These are phyloP conservation scores for Lachnum nothofagi DNA, from an alignment of 2,329 filamentous ascomycete genomes.

Conservation along the genomic window DNA sequence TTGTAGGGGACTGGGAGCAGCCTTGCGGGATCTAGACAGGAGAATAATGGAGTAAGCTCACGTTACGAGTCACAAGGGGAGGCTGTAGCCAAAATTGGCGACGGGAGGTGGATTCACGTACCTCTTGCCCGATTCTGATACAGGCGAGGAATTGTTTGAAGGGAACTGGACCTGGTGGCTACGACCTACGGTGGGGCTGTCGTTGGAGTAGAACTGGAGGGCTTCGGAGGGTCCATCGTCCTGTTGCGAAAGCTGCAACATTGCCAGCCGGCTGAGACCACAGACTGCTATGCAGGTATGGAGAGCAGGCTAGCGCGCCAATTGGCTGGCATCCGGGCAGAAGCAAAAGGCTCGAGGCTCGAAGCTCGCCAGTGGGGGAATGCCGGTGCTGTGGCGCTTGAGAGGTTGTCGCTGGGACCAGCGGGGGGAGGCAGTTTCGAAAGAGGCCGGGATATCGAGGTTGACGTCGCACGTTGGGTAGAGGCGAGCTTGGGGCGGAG, in stretches of 20 bases:
- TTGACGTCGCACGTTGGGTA: constrained; percentile 30
- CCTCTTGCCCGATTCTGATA: constrained; percentile 26
- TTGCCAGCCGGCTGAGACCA: constrained; percentile 27
- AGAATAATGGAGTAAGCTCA: constrained; percentile 17
- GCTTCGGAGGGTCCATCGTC: constrained; percentile 26
- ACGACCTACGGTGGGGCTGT: constrained; percentile 29
- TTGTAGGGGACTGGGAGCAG: constrained; percentile 33
- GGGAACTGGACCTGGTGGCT: constrained; percentile 20
- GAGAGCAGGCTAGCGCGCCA: constrained; percentile 10
- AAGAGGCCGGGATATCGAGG: constrained; percentile 25
- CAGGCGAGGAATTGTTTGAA: constrained; percentile 24
- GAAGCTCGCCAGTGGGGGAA: constrained; percentile 13
- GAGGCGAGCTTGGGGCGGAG: constrained; percentile 7
- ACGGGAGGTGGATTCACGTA: constrained; percentile 17
- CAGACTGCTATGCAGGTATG: constrained; percentile 20
- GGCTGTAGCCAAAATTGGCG: constrained; percentile 4
- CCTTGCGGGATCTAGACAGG: constrained; percentile 30
- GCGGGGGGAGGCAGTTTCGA: constrained; percentile 22
- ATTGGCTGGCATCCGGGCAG: constrained; percentile 14
- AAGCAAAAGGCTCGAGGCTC: not conserved
- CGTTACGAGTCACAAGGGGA: constrained; percentile 12
- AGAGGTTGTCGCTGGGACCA: constrained; percentile 20
- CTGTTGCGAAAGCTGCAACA: constrained; percentile 32
- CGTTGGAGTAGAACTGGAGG: constrained; percentile 22
- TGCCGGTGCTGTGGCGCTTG: not conserved